Evolutionary conservation across 202 grass and related monocot genomes (phyloP).

Genomic region (Bolboschoenoplectus hybrid): DNA sequence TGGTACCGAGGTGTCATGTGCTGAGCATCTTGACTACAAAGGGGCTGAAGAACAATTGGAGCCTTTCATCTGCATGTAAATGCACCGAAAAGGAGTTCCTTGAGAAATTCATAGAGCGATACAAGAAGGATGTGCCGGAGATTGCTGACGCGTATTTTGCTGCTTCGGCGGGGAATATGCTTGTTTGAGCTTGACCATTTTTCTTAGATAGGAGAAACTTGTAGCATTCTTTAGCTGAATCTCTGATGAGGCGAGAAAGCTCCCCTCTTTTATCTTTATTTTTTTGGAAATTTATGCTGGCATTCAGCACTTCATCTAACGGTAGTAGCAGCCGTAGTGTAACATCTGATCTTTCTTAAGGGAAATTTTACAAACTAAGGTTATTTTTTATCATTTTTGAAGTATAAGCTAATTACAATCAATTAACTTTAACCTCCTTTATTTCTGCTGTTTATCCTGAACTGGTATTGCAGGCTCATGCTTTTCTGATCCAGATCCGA

Average conservation of each 20-base stretch:
- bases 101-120: conserved; percentile 52
- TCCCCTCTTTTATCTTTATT: background rate
- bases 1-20: conserved; percentile 50
- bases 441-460: background rate
- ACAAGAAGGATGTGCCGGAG: conserved; percentile 49
- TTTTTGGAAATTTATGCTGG: background rate
- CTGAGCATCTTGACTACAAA: conserved; percentile 49
- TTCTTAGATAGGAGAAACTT: background rate
- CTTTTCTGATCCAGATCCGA: background rate
- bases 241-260: background rate
- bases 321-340: background rate
- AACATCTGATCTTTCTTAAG: background rate
- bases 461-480: background rate
- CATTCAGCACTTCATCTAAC: background rate
- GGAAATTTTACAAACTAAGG: background rate
- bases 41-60: conserved; percentile 37
- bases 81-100: conserved; percentile 53
- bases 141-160: conserved; percentile 48
- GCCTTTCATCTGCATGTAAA: conserved; percentile 47
- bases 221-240: background rate
- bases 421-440: background rate
- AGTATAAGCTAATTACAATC: background rate
- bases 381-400: background rate
- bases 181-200: background rate
- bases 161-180: conserved; percentile 23